A percentile compares a stretch with the other conserved stretches of the same genome.
phyloP scores from a whole-genome alignment of 148 eudicot genomes.

The Agrostemma githago region DNA sequence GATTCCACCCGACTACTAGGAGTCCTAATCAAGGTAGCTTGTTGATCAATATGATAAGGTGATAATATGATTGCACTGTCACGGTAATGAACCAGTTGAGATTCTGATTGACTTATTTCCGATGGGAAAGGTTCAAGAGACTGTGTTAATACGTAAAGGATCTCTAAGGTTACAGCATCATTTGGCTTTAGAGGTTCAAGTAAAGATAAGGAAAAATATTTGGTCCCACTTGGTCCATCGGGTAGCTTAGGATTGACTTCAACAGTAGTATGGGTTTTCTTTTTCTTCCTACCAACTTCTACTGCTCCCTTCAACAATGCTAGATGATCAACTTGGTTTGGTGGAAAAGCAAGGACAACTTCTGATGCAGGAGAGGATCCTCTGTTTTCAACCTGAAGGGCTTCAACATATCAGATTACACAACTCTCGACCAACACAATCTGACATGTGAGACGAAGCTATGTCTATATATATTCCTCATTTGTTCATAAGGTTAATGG shows the following conservation, averaged over 20 bases:
- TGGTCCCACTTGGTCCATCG: slow-evolving; percentile 74
- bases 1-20: slow-evolving; percentile 80
- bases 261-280: slow-evolving; percentile 58
- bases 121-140: slow-evolving; percentile 94
- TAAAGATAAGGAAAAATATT: slow-evolving; percentile 50
- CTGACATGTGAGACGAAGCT: background rate
- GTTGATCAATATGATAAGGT: slow-evolving; percentile 69
- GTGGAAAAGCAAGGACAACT: slow-evolving; percentile 79
- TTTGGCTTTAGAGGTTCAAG: slow-evolving; percentile 50
- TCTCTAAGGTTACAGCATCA: slow-evolving; percentile 63
- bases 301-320: slow-evolving; percentile 65
- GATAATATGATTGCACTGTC: slow-evolving; percentile 84
- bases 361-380: slow-evolving; percentile 68
- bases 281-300: slow-evolving; percentile 68
- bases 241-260: slow-evolving; percentile 72
- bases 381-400: slow-evolving; percentile 68
- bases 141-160: slow-evolving; percentile 67
- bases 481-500: background rate
- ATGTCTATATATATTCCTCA: background rate
- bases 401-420: slow-evolving; percentile 12
- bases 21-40: slow-evolving; percentile 63
- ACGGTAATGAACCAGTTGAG: slow-evolving; percentile 90
- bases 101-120: slow-evolving; percentile 86
- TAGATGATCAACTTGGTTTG: slow-evolving; percentile 57
- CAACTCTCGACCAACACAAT: background rate